Evolutionary conservation across 148 eudicot genomes (phyloP).

Genomic region (Rhododendron williamsianum): DNA sequence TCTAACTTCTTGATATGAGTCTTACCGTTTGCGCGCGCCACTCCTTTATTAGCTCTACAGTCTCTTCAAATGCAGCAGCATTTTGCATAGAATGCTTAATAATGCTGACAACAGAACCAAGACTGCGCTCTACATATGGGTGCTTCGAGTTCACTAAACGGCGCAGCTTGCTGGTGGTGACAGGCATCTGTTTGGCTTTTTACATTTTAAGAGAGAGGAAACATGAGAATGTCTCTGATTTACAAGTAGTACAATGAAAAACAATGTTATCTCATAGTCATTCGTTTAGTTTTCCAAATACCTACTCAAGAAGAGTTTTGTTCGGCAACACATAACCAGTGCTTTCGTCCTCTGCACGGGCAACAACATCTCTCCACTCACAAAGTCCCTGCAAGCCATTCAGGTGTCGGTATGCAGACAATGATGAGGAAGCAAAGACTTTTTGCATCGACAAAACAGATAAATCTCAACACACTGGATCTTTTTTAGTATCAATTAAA

Average conservation of each 20-base stretch:
- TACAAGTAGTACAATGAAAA: neutral
- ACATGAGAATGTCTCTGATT: neutral
- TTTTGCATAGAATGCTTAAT: conserved; percentile 70
- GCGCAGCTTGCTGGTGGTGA: conserved; percentile 58
- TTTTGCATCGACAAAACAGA: neutral
- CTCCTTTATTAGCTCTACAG: conserved; percentile 59
- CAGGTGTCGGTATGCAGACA: neutral
- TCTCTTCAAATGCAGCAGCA: conserved; percentile 71
- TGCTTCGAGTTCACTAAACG: conserved; percentile 62
- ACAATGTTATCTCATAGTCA: neutral
- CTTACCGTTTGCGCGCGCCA: conserved; percentile 47
- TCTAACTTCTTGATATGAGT: neutral
- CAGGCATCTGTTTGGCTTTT: conserved; percentile 98
- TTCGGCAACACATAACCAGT: conserved; percentile 95
- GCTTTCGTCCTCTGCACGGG: conserved; percentile 98
- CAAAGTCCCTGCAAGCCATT: conserved; percentile 63
- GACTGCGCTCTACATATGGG: conserved; percentile 83
- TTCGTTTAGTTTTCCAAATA: conserved; percentile 18
- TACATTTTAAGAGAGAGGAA: neutral
- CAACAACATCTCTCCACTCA: conserved; percentile 91
- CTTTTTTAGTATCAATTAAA: neutral
- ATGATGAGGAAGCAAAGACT: neutral
- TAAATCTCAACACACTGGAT: neutral
- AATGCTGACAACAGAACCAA: conserved; percentile 66
- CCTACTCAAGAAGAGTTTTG: conserved; percentile 84